Base-by-base conservation (phyloP, 257 asterid genomes). In the Lavandula angustifolia region DNA sequence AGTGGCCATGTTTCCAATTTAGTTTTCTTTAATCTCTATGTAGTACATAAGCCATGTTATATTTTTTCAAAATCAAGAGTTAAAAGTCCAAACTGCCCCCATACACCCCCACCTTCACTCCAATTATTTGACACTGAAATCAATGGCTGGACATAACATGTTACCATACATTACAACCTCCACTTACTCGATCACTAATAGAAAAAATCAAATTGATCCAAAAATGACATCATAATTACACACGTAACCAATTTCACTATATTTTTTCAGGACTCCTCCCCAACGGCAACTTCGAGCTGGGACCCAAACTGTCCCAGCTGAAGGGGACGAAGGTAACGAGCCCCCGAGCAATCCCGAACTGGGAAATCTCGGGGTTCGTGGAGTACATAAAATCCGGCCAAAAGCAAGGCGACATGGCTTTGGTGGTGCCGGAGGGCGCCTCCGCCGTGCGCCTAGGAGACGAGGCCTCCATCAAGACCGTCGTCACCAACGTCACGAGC, bases 301-400 rank as follows among this genome's bases (percentile, higher is more conserved):
- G 96, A 1, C 98, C 98, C 0, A 86, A 80, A 51, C 76, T 74
- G 7, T 71, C 79, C 14, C 85, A 86, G 56, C 73, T 91, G 91
- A 82, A 84, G 51, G 94, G 98, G 2, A 84, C 78, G 1, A 69
- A 11, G 70, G 94, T 91, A 47, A 80, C 40, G 8, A 79, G 80
- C 43, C 83, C 84, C 1, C 81, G 67, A 1, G 87, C 88, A 3
- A 83, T 91, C 65, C 89, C 95, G 9, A 18, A 18, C 8, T 91
- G 98, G 98, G 89, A 86, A 59, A 37, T 76, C 9, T 75, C 85
- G 14, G 96, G 98, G 1, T 86, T 59, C 29, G 91, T 91, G 3
- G 98, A 91, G 70, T 91, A 82, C 87, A 84, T 91, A 68, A 88
- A 77, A 74, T 77, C 89, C 0, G 98, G 96, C 32, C 88, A 86